Evolutionary conservation across 805 yeast species (phyloP).

Genomic region (Wickerhamiella vanderwaltii): DNA sequence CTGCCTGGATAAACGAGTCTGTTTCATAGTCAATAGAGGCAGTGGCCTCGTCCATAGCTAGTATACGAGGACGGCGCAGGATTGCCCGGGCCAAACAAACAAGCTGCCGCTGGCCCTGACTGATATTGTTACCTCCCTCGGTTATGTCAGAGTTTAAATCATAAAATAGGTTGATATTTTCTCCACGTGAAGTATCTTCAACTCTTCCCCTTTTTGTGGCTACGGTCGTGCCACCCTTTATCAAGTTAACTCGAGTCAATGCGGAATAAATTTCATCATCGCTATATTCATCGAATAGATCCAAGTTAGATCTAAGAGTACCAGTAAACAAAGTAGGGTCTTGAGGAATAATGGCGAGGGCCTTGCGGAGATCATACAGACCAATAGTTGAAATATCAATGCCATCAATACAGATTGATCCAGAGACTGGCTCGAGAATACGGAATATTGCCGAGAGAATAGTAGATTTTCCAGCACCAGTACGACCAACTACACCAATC

Average conservation of each 20-base stretch:
- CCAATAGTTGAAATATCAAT: slow-evolving; percentile 58
- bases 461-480: slow-evolving; percentile 92
- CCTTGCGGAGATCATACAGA: slow-evolving; percentile 60
- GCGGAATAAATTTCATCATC: slow-evolving; percentile 74
- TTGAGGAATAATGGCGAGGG: slow-evolving; percentile 79
- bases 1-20: slow-evolving; percentile 59
- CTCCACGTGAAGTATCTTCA: slow-evolving; percentile 26
- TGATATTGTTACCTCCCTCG: slow-evolving; percentile 66
- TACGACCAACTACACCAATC: slow-evolving; percentile 90
- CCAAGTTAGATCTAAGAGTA: slow-evolving; percentile 70
- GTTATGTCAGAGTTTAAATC: slow-evolving; percentile 41
- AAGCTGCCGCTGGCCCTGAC: slow-evolving; percentile 73
- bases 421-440: slow-evolving; percentile 64
- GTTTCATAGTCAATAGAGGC: slow-evolving; percentile 77
- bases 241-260: slow-evolving; percentile 49
- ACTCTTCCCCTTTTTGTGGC: slow-evolving; percentile 10
- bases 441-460: slow-evolving; percentile 61
- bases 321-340: slow-evolving; percentile 90
- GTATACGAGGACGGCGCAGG: slow-evolving; percentile 51
- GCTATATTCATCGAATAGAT: slow-evolving; percentile 54
- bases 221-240: slow-evolving; percentile 30
- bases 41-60: slow-evolving; percentile 68
- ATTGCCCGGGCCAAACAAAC: slow-evolving; percentile 69
- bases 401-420: slow-evolving; percentile 59
- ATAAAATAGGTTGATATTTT: slow-evolving; percentile 59